Evolutionary conservation across 2,329 filamentous ascomycete species (phyloP), one percentile per base, ranked within the genome.

Genomic region (Hypoxylon sp.): DNA sequence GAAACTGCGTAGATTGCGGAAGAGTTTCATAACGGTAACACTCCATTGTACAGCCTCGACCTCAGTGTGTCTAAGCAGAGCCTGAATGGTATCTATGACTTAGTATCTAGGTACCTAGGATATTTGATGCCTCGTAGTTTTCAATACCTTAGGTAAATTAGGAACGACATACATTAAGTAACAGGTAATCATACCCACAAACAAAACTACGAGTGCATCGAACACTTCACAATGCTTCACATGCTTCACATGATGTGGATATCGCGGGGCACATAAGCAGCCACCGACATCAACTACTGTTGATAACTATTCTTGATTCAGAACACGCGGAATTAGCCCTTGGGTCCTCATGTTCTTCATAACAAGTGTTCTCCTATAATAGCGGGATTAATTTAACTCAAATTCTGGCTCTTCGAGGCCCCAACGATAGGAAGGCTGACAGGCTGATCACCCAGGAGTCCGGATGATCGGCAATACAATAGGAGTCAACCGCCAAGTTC

Each of bases 381-480:
- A 12, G 30, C 9, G 11, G 30, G 30, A 32, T 12, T 51, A 19
- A 29, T 8, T 19, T 9, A 12, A 50, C 6, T 37, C 21, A n/a
- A n/a, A 51, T 21, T 11, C 8, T n/a, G 21, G 32, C 21, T 14
- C 7, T 11, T 19, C 2, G 19, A 23, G 39, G 25, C 14, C 14
- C 23, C 16, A 25, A 23, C 23, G 12, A 21, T 12, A 7, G 23
- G 21, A n/a, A 12, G 12, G 43, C 12, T 27, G 12, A 47, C 25
- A 27, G 25, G 25, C 25, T 6, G 25, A 27, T 27, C 25, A 54
- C 51, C 51, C 51, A 7, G 16, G 43, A 29, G 30, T 54, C 51
- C 32, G 51, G 51, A 43, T 54, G 51, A 54, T 54, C 51, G 25
- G n/a, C 50, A 9, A 12, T 32, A 21, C 30, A 43, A 27, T 30